Base-by-base conservation (phyloP, 805 yeast species). In the Wickerhamomyces tratensis region DNA sequence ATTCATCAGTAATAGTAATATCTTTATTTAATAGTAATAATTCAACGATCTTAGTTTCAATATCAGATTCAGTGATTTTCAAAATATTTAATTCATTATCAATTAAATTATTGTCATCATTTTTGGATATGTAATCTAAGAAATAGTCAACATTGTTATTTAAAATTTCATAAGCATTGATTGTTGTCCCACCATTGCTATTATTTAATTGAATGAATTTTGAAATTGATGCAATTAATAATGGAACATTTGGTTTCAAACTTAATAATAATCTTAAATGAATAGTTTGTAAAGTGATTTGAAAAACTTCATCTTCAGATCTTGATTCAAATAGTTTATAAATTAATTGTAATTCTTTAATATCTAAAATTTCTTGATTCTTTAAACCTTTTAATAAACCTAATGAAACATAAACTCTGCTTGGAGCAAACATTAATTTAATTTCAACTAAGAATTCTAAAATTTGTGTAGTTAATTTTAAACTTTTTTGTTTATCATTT, bases 371-470 rank as follows among this genome's bases (percentile, higher is more conserved):
- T 35, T 52, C 35, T 25, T 42, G 15, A 5, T 52, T 57, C 14
- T 57, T 49, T 25, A 82, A 59, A 1, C 85, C 88, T n/a, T 62
- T 50, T 9, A 72, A 52, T 11, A 86, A 47, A 6, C 93, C 94
- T 29, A 65, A 56, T 1, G 77, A 51, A 4, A 82, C 55, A 46
- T 76, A 83, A 3, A 82, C 69, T 57, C 84, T 74, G 0, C 87
- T 76, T 4, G 88, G 86, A 48, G 79, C 94, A 61, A 76, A 86
- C 0, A 78, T 61, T 8, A 72, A 69, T 37, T 71, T 69, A 20
- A 68, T 54, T 8, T 68, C 68, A 26, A 63, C 68, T 36, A 86
- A 57, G 3, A 76, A 70, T 10, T 59, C 59, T 30, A 85, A 57
- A 1, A 72, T 31, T 50, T 53, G 38, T 2, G 52, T 49, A 3